These are phyloP conservation scores for Ganoderma lucidum DNA, from an alignment of 1,284 basidiomycete genomes.

Conservation along the genomic window DNA sequence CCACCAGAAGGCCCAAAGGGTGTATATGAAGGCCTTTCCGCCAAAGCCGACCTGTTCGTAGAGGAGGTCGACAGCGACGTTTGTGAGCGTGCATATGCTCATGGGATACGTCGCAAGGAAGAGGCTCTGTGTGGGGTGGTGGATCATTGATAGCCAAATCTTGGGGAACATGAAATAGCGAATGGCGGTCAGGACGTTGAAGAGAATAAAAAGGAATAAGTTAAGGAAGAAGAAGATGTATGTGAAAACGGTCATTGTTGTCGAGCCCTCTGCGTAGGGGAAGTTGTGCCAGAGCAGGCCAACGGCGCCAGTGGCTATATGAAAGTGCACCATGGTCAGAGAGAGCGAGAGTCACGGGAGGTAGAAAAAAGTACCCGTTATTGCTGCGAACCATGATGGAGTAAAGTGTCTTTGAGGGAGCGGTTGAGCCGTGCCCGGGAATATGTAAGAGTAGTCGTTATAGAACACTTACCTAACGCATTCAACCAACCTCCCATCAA, in stretches of 20 bases:
- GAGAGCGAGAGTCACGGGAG: too few species aligned
- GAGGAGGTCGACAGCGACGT: constrained; percentile 33
- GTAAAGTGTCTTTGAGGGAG: constrained; percentile 48
- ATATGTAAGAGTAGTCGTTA: neutral
- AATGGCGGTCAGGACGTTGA: constrained; percentile 48
- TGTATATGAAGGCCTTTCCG: constrained; percentile 53
- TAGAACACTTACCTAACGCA: constrained; percentile 31
- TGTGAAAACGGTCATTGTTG: constrained; percentile 43
- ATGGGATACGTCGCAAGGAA: constrained; percentile 69
- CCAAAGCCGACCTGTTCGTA: constrained; percentile 49
- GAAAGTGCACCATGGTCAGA: neutral
- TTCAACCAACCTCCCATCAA: constrained; percentile 7
- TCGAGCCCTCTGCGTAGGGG: constrained; percentile 46
- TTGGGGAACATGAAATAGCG: constrained; percentile 61
- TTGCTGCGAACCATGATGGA: constrained; percentile 55
- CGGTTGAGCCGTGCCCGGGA: neutral
- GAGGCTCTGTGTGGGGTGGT: constrained; percentile 64
- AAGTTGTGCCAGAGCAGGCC: constrained; percentile 49
- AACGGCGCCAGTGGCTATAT: constrained; percentile 49
- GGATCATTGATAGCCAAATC: constrained; percentile 45
- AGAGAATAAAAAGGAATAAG: constrained; percentile 57
- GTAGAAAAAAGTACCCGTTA: constrained; percentile 37
- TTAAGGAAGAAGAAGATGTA: constrained; percentile 62
- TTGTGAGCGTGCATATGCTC: constrained; percentile 63
- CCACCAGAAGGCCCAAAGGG: constrained; percentile 73